These are phyloP conservation scores for Cyclocybe aegerita DNA, from an alignment of 768 basidiomycete genomes.

Conservation along the genomic window DNA sequence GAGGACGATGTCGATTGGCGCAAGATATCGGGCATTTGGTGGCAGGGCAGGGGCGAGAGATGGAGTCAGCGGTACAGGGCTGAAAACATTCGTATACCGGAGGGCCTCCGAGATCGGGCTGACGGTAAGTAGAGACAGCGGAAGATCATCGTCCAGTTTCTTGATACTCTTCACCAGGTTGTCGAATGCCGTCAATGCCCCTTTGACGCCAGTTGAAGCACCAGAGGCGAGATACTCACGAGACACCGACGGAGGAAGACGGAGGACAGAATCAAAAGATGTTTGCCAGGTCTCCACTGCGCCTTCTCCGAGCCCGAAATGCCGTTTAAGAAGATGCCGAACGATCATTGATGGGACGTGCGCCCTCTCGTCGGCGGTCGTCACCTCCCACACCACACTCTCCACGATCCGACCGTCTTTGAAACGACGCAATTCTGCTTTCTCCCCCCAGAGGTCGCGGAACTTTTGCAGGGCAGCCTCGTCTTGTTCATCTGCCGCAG, in stretches of 20 bases:
- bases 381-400: constrained; percentile 95
- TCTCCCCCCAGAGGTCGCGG: constrained; percentile 87
- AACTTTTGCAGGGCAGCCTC: constrained; percentile 55
- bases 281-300: constrained; percentile 59
- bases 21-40: constrained; percentile 60
- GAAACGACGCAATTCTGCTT: constrained; percentile 91
- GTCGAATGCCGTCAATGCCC: constrained; percentile 79
- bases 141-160: constrained; percentile 67
- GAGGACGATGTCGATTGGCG: constrained; percentile 71
- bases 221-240: constrained; percentile 40
- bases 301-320: constrained; percentile 65
- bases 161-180: constrained; percentile 74
- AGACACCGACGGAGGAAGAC: constrained; percentile 56
- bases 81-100: constrained; percentile 82
- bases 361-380: constrained; percentile 74
- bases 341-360: constrained; percentile 78
- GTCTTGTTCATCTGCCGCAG: constrained; percentile 65
- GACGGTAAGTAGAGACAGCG: constrained; percentile 74
- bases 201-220: constrained; percentile 60
- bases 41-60: constrained; percentile 54
- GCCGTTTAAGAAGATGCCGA: constrained; percentile 67
- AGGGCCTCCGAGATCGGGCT: constrained; percentile 72
- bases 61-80: constrained; percentile 69
- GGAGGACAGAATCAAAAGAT: constrained; percentile 56
- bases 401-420: constrained; percentile 93